Base-by-base conservation (phyloP, 345 rosid species). In the Sapria himalayana region DNA sequence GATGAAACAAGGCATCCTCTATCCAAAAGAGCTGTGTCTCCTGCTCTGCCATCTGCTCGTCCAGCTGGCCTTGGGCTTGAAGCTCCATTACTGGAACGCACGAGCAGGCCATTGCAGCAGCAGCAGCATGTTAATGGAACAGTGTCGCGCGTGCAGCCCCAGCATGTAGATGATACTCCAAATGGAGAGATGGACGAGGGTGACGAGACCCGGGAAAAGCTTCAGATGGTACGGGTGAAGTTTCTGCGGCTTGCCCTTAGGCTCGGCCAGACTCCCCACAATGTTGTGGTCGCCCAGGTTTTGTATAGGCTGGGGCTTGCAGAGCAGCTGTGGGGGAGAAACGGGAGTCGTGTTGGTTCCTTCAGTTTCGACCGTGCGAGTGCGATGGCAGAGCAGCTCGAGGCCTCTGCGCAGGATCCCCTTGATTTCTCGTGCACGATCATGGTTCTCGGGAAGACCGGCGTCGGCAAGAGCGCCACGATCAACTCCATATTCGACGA, bases 221-320 rank as follows among this genome's bases (percentile, higher is more conserved):
- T 91, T 22, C 99, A 91, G 69, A 77, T 84, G 85, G 80, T 84
- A 49, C 71, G 99, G 58, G 96, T 91, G 20, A 91, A 91, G 56
- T 91, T 91, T 69, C 59, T 91, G 70, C 70, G 99, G 60, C 92
- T 91, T 55, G 92, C 99, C 1, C 80, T 67, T 59, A 75, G 99
- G 67, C 85, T 91, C 37, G 96, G 99, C 50, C 99, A 84, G 62
- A 84, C 93, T 21, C 99, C 99, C 5, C 99, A 91, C 56, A 91
- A 91, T 60, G 99, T 91, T 37, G 96, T 91, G 9, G 99, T 91
- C 54, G 95, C 99, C 15, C 99, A 91, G 73, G 99, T 91, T 57
- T 58, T 91, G 49, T 91, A 91, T 63, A 70, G 99, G 57, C 67
- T 91, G 48, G 99, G 95, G 49, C 60, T 91, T 44, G 99, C 99